Percentiles rank a stretch among this genome's conserved stretches.
phyloP scores from a whole-genome alignment of 352 stramenopile species.

The Phytophthora aleatoria region DNA sequence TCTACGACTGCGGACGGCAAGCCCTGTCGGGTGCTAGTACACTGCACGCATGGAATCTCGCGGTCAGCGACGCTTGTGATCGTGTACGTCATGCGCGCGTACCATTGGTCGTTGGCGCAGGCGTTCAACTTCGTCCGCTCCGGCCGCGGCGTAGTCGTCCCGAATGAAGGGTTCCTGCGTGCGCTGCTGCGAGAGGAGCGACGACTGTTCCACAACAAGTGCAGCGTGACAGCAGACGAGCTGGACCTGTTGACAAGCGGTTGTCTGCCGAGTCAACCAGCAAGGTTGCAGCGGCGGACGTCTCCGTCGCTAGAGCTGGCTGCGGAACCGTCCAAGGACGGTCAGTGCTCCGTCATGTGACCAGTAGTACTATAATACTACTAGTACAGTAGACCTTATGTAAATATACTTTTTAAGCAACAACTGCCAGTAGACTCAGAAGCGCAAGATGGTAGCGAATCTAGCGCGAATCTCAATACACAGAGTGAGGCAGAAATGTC shows the following conservation, averaged over 20 bases:
- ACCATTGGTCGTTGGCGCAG: slow-evolving; percentile 59
- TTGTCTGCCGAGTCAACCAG: slow-evolving; percentile 32
- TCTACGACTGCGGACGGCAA: slow-evolving; percentile 13
- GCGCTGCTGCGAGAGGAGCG: slow-evolving; percentile 56
- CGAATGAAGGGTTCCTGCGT: slow-evolving; percentile 64
- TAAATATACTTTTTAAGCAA: slow-evolving; percentile 7
- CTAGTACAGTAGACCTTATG: not conserved
- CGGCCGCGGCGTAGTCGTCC: slow-evolving; percentile 60
- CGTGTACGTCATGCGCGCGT: slow-evolving; percentile 70
- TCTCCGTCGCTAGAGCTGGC: slow-evolving; percentile 6
- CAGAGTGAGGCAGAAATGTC: not conserved
- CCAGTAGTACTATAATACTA: not conserved
- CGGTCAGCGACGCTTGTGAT: slow-evolving; percentile 70
- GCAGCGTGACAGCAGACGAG: slow-evolving; percentile 54
- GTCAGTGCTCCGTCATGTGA: slow-evolving; percentile 35
- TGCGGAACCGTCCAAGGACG: slow-evolving; percentile 13
- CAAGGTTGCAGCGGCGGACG: slow-evolving; percentile 14
- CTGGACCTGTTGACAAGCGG: slow-evolving; percentile 58
- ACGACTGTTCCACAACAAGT: slow-evolving; percentile 46
- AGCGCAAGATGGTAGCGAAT: slow-evolving; percentile 25
- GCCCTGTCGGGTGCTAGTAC: slow-evolving; percentile 62
- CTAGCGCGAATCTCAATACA: slow-evolving; percentile 24
- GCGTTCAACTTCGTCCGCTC: slow-evolving; percentile 60
- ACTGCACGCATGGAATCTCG: slow-evolving; percentile 78
- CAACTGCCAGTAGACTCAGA: slow-evolving; percentile 11